These are phyloP conservation scores for Crithidia mellificae DNA, from an alignment of 208 protist species.

Conservation along the genomic window DNA sequence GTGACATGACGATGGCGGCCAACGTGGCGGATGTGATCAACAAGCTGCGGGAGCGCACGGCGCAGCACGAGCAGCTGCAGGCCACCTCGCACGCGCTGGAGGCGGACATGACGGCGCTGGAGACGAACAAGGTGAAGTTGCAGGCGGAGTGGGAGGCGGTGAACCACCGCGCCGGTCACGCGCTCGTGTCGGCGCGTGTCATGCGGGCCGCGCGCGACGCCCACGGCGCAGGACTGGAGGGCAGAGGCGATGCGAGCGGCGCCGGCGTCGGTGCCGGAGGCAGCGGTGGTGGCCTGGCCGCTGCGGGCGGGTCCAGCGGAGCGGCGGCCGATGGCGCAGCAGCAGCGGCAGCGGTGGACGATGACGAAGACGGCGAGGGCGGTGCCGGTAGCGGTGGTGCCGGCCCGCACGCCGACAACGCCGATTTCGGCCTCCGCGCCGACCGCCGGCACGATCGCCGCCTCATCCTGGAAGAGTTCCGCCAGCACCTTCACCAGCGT, in stretches of 20 bases:
- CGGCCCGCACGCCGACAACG: conserved; percentile 26
- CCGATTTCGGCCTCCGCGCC: conserved; percentile 61
- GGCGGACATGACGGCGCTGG: conserved; percentile 45
- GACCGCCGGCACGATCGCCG: conserved; percentile 52
- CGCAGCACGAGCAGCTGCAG: conserved; percentile 79
- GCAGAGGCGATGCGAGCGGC: neutral
- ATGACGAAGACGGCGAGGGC: conserved; percentile 3
- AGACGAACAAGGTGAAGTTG: conserved; percentile 55
- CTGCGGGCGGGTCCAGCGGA: neutral
- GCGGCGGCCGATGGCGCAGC: neutral
- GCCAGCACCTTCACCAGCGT: conserved; percentile 77
- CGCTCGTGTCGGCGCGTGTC: conserved; percentile 34
- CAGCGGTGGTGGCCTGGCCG: neutral
- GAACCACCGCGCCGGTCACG: conserved; percentile 68
- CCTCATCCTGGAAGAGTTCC: conserved; percentile 89
- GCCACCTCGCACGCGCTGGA: conserved; percentile 72
- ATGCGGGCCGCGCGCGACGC: conserved; percentile 46
- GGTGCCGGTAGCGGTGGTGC: conserved; percentile 8
- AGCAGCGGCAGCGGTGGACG: conserved; percentile 5
- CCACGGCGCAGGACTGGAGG: neutral
- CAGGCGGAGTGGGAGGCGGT: conserved; percentile 71
- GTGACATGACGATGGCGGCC: conserved; percentile 85
- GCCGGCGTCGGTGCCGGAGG: conserved; percentile 10
- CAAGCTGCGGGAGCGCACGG: conserved; percentile 82
- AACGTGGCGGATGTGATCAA: conserved; percentile 89